phyloP scores from a whole-genome alignment of 2,329 filamentous ascomycete genomes.

The Purpureocillium takamizusanense region DNA sequence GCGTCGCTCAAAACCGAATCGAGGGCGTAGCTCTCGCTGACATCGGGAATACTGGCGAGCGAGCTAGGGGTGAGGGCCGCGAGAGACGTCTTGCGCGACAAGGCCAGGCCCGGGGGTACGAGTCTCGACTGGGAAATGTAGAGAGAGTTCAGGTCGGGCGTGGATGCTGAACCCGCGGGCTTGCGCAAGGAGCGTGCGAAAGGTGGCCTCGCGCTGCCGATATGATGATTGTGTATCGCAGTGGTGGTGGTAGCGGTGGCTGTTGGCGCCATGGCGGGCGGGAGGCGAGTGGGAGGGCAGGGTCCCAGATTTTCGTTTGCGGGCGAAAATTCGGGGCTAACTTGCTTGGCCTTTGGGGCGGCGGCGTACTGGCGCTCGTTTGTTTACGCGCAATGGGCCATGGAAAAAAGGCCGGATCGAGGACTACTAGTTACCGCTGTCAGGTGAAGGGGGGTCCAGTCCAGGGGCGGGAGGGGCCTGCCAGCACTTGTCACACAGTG shows the following conservation, averaged over 20 bases:
- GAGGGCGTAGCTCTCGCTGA: slow-evolving; percentile 53
- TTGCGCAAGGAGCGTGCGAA: slow-evolving; percentile 32
- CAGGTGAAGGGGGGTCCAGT: neutral
- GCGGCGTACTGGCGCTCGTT: neutral
- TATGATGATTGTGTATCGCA: slow-evolving; percentile 1
- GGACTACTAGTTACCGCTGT: too few species aligned
- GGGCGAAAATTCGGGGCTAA: too few species aligned
- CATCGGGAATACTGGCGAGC: slow-evolving; percentile 58
- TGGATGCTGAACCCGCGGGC: slow-evolving; percentile 41
- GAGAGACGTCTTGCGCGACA: slow-evolving; percentile 63
- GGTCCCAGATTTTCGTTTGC: too few species aligned
- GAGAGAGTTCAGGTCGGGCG: slow-evolving; percentile 47
- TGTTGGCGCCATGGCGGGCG: slow-evolving; percentile 8
- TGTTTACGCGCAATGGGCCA: neutral
- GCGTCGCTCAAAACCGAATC: slow-evolving; percentile 37
- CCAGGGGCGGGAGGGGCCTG: too few species aligned
- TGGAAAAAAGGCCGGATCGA: too few species aligned
- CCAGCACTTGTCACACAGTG: too few species aligned
- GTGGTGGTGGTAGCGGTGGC: slow-evolving; percentile 9
- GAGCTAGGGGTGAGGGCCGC: slow-evolving; percentile 58
- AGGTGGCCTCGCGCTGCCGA: slow-evolving; percentile 9
- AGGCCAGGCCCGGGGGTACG: slow-evolving; percentile 26
- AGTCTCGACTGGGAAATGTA: slow-evolving; percentile 42
- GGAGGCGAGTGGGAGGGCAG: too few species aligned
- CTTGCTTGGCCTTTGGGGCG: too few species aligned